phyloP scores from a whole-genome alignment of 2,329 filamentous ascomycete species.

The Sarocladium kiliense region DNA sequence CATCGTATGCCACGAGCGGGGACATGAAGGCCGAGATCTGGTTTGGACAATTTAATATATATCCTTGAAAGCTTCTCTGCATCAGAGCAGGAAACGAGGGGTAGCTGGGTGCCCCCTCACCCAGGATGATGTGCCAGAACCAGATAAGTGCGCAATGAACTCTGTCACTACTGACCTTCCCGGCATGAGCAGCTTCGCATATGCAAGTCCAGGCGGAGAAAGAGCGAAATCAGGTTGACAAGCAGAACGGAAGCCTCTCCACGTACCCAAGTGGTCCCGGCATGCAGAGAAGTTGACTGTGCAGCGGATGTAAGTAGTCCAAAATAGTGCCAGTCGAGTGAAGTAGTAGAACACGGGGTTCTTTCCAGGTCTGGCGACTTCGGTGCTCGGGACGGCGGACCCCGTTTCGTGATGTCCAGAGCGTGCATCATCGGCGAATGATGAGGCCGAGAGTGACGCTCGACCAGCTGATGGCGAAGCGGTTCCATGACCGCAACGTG shows the following conservation, averaged over 20 bases:
- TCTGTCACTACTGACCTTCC: background rate
- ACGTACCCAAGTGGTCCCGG: constrained; percentile 7
- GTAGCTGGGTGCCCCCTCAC: background rate
- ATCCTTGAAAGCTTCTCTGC: background rate
- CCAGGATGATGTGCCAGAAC: background rate
- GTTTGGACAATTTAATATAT: constrained; percentile 5
- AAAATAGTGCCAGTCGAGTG: background rate
- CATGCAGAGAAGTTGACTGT: background rate
- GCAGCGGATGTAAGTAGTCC: background rate
- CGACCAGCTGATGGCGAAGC: background rate
- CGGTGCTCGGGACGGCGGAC: constrained; percentile 1
- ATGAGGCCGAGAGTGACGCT: background rate
- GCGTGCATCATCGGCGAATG: background rate
- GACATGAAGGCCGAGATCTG: background rate
- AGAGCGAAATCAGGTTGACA: background rate
- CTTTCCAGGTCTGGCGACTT: constrained; percentile 2
- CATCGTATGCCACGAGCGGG: background rate
- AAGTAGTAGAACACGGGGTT: background rate
- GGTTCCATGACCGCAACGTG: background rate
- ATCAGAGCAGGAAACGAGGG: background rate
- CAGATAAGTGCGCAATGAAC: background rate
- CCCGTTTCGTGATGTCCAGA: background rate
- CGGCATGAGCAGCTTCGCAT: background rate
- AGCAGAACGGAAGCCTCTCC: background rate
- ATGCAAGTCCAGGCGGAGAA: background rate